A percentile compares a stretch with the other conserved stretches of the same genome.
These are phyloP conservation scores for Podospora conica DNA, from an alignment of 495 filamentous ascomycete genomes.

Conservation along the genomic window DNA sequence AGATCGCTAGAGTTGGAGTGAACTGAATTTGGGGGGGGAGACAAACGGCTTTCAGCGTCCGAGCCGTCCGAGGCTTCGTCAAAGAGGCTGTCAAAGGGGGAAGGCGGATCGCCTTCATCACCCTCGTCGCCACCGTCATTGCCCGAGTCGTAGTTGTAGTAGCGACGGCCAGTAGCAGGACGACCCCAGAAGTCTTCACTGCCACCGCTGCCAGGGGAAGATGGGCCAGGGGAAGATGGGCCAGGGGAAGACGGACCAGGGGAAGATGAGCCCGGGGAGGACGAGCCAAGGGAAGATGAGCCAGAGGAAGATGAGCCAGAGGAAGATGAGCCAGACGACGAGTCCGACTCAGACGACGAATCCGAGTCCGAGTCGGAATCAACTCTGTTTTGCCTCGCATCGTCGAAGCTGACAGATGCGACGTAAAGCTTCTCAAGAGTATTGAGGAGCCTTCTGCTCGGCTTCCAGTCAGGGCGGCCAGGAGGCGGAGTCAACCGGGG, in stretches of 20 bases:
- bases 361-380: not conserved
- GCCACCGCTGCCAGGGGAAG: not conserved
- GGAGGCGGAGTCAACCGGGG: slow-evolving; percentile 4
- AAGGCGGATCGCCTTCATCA: too few relatives aligned
- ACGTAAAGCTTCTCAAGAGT: slow-evolving; percentile 24
- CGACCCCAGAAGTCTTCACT: not conserved
- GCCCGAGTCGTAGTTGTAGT: too few relatives aligned
- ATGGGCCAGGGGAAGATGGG: not conserved
- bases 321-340: not conserved
- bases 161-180: too few relatives aligned
- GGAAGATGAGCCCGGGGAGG: not conserved
- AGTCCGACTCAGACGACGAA: not conserved
- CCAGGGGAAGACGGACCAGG: too few relatives aligned
- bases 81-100: not conserved
- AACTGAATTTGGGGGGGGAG: too few relatives aligned
- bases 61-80: not conserved
- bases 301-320: not conserved
- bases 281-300: not conserved
- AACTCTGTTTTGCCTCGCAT: not conserved
- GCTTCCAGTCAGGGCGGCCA: slow-evolving; percentile 15
- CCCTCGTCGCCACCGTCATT: too few relatives aligned
- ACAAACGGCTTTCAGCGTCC: not conserved
- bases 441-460: slow-evolving; percentile 14
- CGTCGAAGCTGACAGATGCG: not conserved
- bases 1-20: too few relatives aligned